Conservation (phyloP, 768 basidiomycete genomes). For the Cystofilobasidium ferigula region DNA sequence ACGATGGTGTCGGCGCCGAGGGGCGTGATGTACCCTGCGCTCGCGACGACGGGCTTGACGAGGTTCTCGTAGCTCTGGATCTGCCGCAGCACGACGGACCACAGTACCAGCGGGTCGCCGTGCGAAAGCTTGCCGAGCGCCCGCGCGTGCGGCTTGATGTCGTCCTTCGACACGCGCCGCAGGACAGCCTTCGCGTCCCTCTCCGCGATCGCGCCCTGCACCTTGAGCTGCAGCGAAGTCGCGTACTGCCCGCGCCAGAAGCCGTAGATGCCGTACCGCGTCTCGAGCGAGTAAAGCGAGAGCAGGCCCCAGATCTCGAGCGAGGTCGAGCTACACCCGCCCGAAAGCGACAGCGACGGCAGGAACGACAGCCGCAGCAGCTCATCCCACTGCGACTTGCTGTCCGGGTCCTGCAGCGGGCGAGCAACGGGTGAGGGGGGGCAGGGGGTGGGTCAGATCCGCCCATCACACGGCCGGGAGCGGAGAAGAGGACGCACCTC, state of each 20-base stretch:
- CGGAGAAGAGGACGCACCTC: slow-evolving; percentile 17
- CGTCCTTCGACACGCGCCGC: slow-evolving; percentile 58
- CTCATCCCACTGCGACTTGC: slow-evolving; percentile 28
- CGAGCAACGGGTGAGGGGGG: not conserved
- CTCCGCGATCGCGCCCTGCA: slow-evolving; percentile 71
- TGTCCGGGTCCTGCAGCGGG: not conserved
- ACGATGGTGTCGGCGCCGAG: slow-evolving; percentile 91
- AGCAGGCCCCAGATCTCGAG: slow-evolving; percentile 89
- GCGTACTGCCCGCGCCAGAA: slow-evolving; percentile 60
- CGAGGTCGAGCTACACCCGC: slow-evolving; percentile 66
- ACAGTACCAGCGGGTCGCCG: slow-evolving; percentile 85
- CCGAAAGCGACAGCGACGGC: slow-evolving; percentile 73
- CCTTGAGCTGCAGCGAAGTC: slow-evolving; percentile 30
- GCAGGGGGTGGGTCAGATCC: too few relatives aligned
- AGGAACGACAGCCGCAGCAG: slow-evolving; percentile 68
- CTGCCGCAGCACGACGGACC: slow-evolving; percentile 77
- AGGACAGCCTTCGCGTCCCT: slow-evolving; percentile 80
- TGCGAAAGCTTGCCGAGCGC: slow-evolving; percentile 86
- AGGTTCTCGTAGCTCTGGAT: slow-evolving; percentile 95
- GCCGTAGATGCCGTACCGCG: slow-evolving; percentile 84
- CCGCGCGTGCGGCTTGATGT: slow-evolving; percentile 71
- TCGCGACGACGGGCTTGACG: slow-evolving; percentile 77
- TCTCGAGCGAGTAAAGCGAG: slow-evolving; percentile 59
- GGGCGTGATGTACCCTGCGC: slow-evolving; percentile 73
- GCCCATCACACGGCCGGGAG: too few relatives aligned